phyloP scores from a whole-genome alignment of 352 stramenopile species.

The Halophytophthora polymorphica region DNA sequence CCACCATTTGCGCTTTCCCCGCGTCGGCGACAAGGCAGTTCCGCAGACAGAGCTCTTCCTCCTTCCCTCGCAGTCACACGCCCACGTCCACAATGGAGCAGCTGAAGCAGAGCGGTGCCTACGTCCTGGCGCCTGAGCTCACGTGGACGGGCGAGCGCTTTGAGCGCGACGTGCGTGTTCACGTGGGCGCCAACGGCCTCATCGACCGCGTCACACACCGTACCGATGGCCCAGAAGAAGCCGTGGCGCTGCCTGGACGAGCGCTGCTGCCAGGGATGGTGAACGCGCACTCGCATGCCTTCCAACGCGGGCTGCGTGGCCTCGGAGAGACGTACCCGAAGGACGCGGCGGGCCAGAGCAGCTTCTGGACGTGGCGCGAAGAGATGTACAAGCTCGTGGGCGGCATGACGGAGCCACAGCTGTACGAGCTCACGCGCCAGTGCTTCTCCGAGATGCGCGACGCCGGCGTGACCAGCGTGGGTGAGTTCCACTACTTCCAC shows the following conservation, averaged over 20 bases:
- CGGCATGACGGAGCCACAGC: conserved; percentile 55
- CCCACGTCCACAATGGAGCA: conserved; percentile 7
- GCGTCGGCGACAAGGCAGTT: too few relatives aligned
- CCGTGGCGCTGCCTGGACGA: conserved; percentile 32
- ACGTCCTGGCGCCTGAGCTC: conserved; percentile 62
- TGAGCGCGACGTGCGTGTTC: conserved; percentile 49
- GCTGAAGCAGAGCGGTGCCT: conserved; percentile 14
- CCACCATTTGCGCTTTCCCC: too few relatives aligned
- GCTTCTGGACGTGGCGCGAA: conserved; percentile 81
- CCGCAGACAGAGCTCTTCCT: too few relatives aligned
- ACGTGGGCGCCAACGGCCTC: conserved; percentile 40
- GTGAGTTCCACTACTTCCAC: conserved; percentile 84
- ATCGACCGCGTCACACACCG: conserved; percentile 37
- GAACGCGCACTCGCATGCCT: conserved; percentile 81
- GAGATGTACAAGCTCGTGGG: conserved; percentile 83
- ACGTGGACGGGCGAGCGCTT: conserved; percentile 64
- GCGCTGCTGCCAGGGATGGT: conserved; percentile 71
- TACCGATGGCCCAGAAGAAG: neutral
- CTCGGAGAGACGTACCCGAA: conserved; percentile 78
- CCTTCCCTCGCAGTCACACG: too few relatives aligned
- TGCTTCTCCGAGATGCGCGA: conserved; percentile 81
- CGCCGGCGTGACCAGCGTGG: conserved; percentile 72
- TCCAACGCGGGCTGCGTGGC: conserved; percentile 64
- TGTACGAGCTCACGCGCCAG: conserved; percentile 66
- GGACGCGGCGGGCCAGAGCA: conserved; percentile 32